phyloP scores from a whole-genome alignment of 441 rosid genomes.

The Pelargonium australe region DNA sequence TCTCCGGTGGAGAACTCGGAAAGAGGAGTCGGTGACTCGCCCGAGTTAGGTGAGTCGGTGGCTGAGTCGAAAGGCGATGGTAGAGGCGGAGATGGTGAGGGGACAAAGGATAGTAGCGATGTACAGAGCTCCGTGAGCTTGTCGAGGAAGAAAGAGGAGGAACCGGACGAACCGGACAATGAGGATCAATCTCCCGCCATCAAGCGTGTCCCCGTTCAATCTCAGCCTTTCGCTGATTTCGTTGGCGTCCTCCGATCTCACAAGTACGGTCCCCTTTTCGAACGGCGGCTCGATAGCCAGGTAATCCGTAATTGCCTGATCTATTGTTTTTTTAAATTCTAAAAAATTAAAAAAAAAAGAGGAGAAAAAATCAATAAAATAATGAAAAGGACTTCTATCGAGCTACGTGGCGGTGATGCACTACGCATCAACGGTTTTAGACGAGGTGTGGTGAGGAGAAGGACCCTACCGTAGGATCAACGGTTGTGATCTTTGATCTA shows the following conservation, averaged over 20 bases:
- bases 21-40: constrained; percentile 22
- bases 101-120: background rate
- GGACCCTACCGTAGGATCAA: background rate
- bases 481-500: background rate
- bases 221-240: constrained; percentile 5
- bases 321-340: background rate
- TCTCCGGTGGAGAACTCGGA: background rate
- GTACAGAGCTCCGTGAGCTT: constrained; percentile 9
- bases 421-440: background rate
- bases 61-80: constrained; percentile 5
- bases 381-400: background rate
- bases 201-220: constrained; percentile 1
- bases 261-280: background rate
- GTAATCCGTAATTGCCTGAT: background rate
- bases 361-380: background rate
- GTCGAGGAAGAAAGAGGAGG: constrained; percentile 7
- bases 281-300: constrained; percentile 1
- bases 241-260: background rate
- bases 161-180: constrained; percentile 8
- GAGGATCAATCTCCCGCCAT: constrained; percentile 21
- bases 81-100: background rate
- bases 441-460: background rate
- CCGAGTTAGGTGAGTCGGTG: constrained; percentile 30
- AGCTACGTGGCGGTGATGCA: no score
- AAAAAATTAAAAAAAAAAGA: no score